Conservation (phyloP, 352 stramenopile species). For the Thalassiosira hispida region DNA sequence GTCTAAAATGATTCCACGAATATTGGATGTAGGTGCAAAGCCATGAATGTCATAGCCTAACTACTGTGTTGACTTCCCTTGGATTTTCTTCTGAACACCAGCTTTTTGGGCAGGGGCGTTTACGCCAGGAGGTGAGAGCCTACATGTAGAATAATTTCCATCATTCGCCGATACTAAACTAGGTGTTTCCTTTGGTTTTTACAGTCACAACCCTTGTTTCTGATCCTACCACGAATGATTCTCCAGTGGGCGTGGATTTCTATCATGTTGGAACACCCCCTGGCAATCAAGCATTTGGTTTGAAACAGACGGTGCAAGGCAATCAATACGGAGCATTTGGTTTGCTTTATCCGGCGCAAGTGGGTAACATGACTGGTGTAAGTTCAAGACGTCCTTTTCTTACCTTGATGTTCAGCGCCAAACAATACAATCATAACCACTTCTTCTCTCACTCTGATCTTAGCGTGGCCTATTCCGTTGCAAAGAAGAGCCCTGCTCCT, state of each 20-base stretch:
- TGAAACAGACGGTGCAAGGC: too few species aligned
- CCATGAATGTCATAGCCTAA: too few species aligned
- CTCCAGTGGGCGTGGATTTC: conserved; percentile 9
- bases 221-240: conserved; percentile 1
- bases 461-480: too few species aligned
- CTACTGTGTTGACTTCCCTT: neutral
- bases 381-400: too few species aligned
- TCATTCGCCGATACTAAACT: neutral
- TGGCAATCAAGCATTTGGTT: too few species aligned
- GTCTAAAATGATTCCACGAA: neutral
- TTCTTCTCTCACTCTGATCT: too few species aligned
- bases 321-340: too few species aligned
- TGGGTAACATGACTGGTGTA: too few species aligned
- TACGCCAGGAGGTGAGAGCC: neutral
- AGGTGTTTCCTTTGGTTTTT: neutral
- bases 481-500: too few species aligned
- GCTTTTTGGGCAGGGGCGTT: neutral
- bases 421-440: too few species aligned
- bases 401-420: too few species aligned
- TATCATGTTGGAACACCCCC: neutral
- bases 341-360: too few species aligned
- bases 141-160: neutral
- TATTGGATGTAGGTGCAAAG: neutral
- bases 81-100: neutral
- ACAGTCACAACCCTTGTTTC: conserved; percentile 5